Base-by-base conservation (phyloP, 2,329 filamentous ascomycete genomes). In the Cercospora zeina region DNA sequence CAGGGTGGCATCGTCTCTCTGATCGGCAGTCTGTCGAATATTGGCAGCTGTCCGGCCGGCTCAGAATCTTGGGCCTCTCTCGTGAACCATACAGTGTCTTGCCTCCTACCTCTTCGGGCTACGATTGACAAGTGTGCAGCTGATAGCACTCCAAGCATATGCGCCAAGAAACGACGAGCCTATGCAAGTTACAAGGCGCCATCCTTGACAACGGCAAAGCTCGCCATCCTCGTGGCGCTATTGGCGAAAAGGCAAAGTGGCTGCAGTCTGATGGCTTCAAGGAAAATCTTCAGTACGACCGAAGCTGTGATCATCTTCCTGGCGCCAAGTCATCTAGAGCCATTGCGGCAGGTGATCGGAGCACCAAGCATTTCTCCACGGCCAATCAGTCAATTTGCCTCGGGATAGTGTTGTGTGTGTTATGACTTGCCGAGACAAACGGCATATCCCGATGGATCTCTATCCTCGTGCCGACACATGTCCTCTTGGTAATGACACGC, bases 91-190 rank as follows among this genome's bases (percentile, higher is more conserved):
- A 24, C 31, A 27, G 42, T 42, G 47, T 62, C 59, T 62, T 62
- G 33, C 58, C 59, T 62, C 59, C 59, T 62, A 39, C 59, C 49
- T 30, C 13, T 57, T 62, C 54, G 31, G 51, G 59, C 39, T 24
- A 37, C 33, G 59, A 62, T 58, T 49, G 54, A 53, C 58, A 31
- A 42, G 59, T 31, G 27, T 19, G 37, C 11, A 58, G 45, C 54
- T 57, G 53, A 47, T 54, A 53, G 59, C 24, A 51, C 54, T 36
- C 21, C 33, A 58, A 62, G 59, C 59, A 51, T 53, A 62, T 58
- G 59, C 59, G 54, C 59, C 59, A 57, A 62, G 58, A 27, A 27
- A 31, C 39, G 42, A 14, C 16, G 34, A 31, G 36, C 9, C 19
- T n/a, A 34, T 13, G n/a, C 31, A 37, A 33, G 10, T 51, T 24